Evolutionary conservation across 2,329 filamentous ascomycete genomes (phyloP).

Genomic region (Pseudogymnoascus sp.): DNA sequence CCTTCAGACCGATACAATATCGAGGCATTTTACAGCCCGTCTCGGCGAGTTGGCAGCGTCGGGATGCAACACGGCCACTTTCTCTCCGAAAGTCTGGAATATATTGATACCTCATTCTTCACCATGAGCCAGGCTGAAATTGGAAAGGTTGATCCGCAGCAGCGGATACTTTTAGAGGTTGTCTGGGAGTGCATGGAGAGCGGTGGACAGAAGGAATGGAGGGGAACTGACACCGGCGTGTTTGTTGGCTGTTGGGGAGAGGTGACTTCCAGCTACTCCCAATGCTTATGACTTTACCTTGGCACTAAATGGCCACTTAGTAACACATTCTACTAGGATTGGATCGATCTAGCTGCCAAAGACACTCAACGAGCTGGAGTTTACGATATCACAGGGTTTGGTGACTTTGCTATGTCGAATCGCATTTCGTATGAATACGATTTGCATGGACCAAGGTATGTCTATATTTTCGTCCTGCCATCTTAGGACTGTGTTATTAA

Average conservation of each 20-base stretch:
- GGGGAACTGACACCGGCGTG: background rate
- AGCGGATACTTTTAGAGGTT: constrained; percentile 22
- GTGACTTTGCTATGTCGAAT: background rate
- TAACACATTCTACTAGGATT: background rate
- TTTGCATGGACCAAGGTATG: background rate
- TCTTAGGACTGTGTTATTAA: background rate
- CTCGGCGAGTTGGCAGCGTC: background rate
- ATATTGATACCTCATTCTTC: constrained; percentile 20
- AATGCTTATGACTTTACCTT: background rate
- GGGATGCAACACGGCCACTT: constrained; percentile 13
- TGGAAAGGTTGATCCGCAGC: constrained; percentile 26
- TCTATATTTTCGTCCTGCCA: background rate
- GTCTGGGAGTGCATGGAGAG: constrained; percentile 24
- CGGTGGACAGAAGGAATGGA: constrained; percentile 14
- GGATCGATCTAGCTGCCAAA: constrained; percentile 12
- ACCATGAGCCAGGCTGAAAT: constrained; percentile 12
- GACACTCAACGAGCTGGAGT: constrained; percentile 27
- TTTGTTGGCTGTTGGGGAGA: background rate
- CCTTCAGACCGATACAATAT: constrained; percentile 18
- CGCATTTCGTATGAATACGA: background rate
- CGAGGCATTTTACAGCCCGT: constrained; percentile 13
- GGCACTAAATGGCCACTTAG: background rate
- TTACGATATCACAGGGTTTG: background rate
- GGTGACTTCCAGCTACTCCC: background rate
- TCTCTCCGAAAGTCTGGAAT: constrained; percentile 11